Base-by-base conservation (phyloP, 1,284 basidiomycete species). In the Papiliotrema laurentii region DNA sequence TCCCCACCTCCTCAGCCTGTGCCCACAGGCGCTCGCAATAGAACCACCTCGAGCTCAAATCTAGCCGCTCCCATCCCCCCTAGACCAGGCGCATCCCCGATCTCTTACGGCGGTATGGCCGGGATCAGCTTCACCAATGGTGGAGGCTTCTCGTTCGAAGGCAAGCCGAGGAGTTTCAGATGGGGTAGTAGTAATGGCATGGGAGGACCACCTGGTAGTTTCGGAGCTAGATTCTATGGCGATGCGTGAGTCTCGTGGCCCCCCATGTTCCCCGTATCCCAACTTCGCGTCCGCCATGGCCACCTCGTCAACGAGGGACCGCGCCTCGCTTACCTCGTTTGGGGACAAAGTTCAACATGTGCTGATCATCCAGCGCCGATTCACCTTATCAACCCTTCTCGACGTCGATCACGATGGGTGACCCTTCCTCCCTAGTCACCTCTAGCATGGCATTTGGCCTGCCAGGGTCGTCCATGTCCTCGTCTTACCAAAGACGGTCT, bases 91-190 rank as follows among this genome's bases (percentile, higher is more conserved):
- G 61, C 57, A 24, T 68, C 66, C 19, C 69, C 69, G 13, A 63
- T 68, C 58, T 68, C 65, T 22, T 71, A 69, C 51, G 64, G 65
- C 24, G 62, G 56, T n/a, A 71, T 71, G 69, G 62, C 63, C 0
- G 69, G 69, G 1, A 61, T 71, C 37, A 68, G 64, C 59, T 71
- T 69, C 45, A 59, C 56, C 18, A 66, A 66, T 48, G 64, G 62
- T 16, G 66, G 64, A 19, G 62, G 66, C 1, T 67, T 65, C 59
- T 67, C 67, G 11, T 64, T 67, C 47, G 63, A 64, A 42, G 38
- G 36, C 18, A 47, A 26, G 48, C 50, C 41, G 51, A 53, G 51
- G 37, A 55, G 52, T 45, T 49, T 48, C 45, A 49, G 47, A 27
- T 51, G 48, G 38, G 45, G 49, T 11, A 58, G 44, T 48, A 43